phyloP scores from a whole-genome alignment of 306 rosid species.

The Dryas octopetala region DNA sequence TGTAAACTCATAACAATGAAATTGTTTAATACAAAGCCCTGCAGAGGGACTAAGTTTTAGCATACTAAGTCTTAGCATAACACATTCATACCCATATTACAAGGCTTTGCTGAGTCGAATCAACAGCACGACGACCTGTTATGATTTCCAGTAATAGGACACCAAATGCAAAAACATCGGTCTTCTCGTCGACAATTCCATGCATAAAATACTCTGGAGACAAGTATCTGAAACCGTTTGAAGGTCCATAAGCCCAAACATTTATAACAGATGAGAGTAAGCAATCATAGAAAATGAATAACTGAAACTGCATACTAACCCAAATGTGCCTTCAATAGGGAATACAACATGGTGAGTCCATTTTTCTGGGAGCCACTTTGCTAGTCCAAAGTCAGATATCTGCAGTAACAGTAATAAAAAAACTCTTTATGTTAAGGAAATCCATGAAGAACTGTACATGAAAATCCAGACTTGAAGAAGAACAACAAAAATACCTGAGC shows the following conservation, averaged over 20 bases:
- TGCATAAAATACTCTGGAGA: constrained; percentile 99
- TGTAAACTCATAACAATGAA: background rate
- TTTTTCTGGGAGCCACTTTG: constrained; percentile 94
- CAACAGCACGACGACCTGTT: constrained; percentile 93
- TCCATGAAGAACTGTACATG: background rate
- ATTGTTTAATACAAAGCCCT: background rate
- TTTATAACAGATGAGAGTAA: background rate
- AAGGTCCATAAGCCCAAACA: background rate
- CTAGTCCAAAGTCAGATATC: constrained; percentile 97
- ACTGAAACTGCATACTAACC: constrained; percentile 50
- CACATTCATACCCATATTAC: constrained; percentile 72
- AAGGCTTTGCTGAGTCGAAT: constrained; percentile 78
- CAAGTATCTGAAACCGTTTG: constrained; percentile 60
- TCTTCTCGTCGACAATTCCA: constrained; percentile 89
- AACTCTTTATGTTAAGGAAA: background rate
- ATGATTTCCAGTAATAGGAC: constrained; percentile 85
- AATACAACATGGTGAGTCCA: constrained; percentile 92
- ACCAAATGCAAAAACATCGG: constrained; percentile 89
- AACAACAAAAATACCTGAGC: constrained; percentile 58
- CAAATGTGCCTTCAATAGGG: constrained; percentile 99
- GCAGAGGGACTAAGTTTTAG: background rate
- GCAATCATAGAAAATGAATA: background rate
- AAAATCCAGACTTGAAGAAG: background rate
- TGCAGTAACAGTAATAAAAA: constrained; percentile 19
- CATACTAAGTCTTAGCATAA: background rate